Evolutionary conservation across 1,284 basidiomycete species (phyloP).

Genomic region (Moesziomyces parantarcticus): DNA sequence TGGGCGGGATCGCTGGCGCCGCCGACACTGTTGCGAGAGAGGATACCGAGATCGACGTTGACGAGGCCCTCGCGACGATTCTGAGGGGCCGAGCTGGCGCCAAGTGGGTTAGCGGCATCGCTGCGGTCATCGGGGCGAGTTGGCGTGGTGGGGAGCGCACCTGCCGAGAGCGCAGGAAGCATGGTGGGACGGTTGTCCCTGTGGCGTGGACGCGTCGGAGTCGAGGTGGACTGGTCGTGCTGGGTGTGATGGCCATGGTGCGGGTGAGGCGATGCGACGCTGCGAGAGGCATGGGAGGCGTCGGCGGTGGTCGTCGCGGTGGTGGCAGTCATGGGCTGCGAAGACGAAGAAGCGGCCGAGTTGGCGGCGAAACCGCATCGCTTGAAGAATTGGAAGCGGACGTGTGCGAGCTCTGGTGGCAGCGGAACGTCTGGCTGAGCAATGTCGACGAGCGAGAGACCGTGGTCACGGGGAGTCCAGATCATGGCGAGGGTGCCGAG

Average conservation of each 20-base stretch:
- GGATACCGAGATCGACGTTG: constrained; percentile 49
- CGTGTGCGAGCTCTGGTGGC: constrained; percentile 65
- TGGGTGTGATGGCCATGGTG: constrained; percentile 11
- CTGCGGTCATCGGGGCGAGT: constrained; percentile 21
- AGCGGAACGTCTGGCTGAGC: constrained; percentile 63
- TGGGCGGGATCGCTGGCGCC: constrained; percentile 38
- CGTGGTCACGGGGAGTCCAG: constrained; percentile 63
- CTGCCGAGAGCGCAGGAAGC: constrained; percentile 31
- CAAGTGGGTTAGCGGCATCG: constrained; percentile 2
- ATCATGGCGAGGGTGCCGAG: constrained; percentile 61
- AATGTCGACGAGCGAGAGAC: constrained; percentile 69
- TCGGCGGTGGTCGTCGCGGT: constrained; percentile 22
- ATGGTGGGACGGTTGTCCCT: constrained; percentile 36
- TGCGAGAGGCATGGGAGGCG: constrained; percentile 18
- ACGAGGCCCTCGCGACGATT: constrained; percentile 52
- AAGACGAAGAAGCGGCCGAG: constrained; percentile 13
- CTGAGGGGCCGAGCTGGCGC: constrained; percentile 5
- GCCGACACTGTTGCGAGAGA: constrained; percentile 22
- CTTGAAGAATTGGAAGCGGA: constrained; percentile 70
- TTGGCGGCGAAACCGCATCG: constrained; percentile 32
- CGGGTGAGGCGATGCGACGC: constrained; percentile 20
- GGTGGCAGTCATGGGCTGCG: constrained; percentile 13
- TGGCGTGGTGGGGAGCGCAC: constrained; percentile 28
- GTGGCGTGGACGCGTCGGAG: constrained; percentile 41
- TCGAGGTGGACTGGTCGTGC: constrained; percentile 22